Evolutionary conservation across 2,329 filamentous ascomycete species (phyloP).

Genomic region (Alternaria solani): DNA sequence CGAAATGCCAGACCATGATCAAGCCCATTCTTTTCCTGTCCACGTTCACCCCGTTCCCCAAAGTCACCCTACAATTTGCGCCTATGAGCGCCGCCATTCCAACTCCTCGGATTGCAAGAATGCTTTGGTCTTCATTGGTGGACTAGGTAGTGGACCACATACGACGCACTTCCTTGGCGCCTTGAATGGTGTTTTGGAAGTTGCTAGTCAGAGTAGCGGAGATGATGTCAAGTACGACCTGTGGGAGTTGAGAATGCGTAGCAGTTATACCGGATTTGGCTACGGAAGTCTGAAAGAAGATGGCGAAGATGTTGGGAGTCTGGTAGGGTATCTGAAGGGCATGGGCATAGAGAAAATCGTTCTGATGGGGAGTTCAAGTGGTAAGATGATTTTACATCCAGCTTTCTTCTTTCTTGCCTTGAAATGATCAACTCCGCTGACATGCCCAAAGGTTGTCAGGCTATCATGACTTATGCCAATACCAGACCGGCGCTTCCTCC

Average conservation of each 20-base stretch:
- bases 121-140: slow-evolving; percentile 27
- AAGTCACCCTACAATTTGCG: slow-evolving; percentile 14
- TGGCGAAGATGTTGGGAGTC: slow-evolving; percentile 20
- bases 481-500: background rate
- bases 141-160: slow-evolving; percentile 27
- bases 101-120: slow-evolving; percentile 12
- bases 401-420: background rate
- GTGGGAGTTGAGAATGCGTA: slow-evolving; percentile 32
- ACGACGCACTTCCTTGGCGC: slow-evolving; percentile 11
- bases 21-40: slow-evolving; percentile 10
- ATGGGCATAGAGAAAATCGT: background rate
- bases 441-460: slow-evolving; percentile 23
- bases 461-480: slow-evolving; percentile 20
- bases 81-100: slow-evolving; percentile 21
- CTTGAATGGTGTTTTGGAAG: background rate
- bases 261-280: slow-evolving; percentile 29
- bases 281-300: slow-evolving; percentile 29
- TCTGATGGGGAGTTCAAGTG: slow-evolving; percentile 7
- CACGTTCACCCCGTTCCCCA: slow-evolving; percentile 23
- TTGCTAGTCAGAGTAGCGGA: background rate
- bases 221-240: slow-evolving; percentile 12
- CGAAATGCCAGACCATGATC: background rate
- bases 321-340: slow-evolving; percentile 20
- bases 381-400: background rate
- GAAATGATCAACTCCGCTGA: background rate